These are phyloP conservation scores for Pelargonium exstipulatum DNA, from an alignment of 441 rosid species.

Conservation along the genomic window DNA sequence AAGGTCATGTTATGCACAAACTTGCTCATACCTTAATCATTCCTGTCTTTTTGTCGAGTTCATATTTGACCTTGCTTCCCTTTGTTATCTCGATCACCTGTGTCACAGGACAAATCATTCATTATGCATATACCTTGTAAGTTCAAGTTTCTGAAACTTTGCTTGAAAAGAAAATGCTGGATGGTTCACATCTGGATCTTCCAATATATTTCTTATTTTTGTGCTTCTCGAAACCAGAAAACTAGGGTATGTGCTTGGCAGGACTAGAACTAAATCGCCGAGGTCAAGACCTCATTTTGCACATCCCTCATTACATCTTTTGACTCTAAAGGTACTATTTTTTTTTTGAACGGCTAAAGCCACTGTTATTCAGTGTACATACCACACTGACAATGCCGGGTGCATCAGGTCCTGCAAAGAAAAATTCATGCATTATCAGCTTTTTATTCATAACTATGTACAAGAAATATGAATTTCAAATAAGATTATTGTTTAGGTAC, in stretches of 20 bases:
- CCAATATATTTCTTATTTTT: too few relatives aligned
- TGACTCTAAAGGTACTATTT: not conserved
- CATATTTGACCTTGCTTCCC: conserved; percentile 94
- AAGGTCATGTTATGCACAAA: not conserved
- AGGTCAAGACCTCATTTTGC: not conserved
- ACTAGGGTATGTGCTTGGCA: too few relatives aligned
- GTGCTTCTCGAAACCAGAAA: too few relatives aligned
- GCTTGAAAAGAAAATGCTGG: too few relatives aligned
- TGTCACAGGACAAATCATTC: conserved; percentile 7
- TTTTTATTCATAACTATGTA: not conserved
- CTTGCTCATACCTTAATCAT: conserved; percentile 60
- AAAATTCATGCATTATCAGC: not conserved
- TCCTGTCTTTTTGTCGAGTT: conserved; percentile 81
- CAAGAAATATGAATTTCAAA: not conserved
- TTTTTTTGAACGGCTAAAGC: not conserved
- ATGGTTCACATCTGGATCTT: too few relatives aligned
- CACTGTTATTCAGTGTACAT: conserved; percentile 37
- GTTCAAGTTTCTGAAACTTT: too few relatives aligned
- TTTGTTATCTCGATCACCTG: conserved; percentile 91
- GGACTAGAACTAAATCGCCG: too few relatives aligned
- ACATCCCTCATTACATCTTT: not conserved
- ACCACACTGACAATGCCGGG: conserved; percentile 61
- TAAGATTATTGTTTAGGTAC: conserved; percentile 25
- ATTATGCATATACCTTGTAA: not conserved
- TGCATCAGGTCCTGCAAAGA: conserved; percentile 72